Conservation (phyloP, 2,329 filamentous ascomycete species). For the Penicillium verrucosum region DNA sequence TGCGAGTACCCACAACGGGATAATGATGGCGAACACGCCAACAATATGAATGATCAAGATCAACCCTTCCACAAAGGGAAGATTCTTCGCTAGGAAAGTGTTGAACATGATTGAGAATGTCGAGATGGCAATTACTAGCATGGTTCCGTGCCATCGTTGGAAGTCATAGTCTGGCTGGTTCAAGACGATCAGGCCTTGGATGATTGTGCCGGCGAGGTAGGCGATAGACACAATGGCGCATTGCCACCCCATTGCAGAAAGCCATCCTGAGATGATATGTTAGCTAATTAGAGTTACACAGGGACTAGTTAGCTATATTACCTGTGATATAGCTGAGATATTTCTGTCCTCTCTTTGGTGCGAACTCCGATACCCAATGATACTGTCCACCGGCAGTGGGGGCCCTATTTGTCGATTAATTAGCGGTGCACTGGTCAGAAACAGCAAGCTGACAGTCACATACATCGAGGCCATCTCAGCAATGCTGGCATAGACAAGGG, state of each 20-base stretch:
- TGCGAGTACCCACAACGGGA: conserved; percentile 43
- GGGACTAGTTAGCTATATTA: conserved; percentile 11
- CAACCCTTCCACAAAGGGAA: conserved; percentile 40
- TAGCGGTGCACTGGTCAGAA: neutral
- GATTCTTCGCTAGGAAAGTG: conserved; percentile 39
- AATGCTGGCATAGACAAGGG: conserved; percentile 38
- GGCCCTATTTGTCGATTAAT: conserved; percentile 27
- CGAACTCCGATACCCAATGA: conserved; percentile 38
- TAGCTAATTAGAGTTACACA: neutral
- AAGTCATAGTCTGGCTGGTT: conserved; percentile 43
- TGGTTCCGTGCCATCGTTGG: conserved; percentile 45
- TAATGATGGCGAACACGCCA: conserved; percentile 44
- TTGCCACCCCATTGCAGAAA: conserved; percentile 47
- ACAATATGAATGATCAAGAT: conserved; percentile 44
- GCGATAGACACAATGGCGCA: conserved; percentile 44
- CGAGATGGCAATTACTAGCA: conserved; percentile 43
- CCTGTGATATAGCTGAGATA: conserved; percentile 48
- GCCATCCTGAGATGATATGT: conserved; percentile 36
- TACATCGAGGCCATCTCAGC: conserved; percentile 46
- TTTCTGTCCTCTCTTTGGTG: conserved; percentile 41
- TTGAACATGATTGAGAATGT: conserved; percentile 43
- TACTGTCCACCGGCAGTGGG: conserved; percentile 43
- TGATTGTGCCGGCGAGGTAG: conserved; percentile 45
- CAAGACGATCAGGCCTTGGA: conserved; percentile 47
- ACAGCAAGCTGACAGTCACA: neutral